phyloP scores from a whole-genome alignment of 1,139 yeast species.

The Candida frijolesensis region DNA sequence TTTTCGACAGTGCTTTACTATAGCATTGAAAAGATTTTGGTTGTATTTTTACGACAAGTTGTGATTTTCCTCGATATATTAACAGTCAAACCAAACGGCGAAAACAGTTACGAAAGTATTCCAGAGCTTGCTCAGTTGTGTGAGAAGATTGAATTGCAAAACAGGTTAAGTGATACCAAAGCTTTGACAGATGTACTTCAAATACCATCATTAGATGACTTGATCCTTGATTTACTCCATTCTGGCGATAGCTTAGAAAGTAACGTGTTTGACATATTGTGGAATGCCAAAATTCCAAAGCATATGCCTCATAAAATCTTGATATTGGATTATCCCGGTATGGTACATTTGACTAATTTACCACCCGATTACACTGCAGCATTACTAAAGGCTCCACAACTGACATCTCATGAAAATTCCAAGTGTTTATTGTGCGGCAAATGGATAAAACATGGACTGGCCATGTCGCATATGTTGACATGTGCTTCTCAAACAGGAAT shows the following conservation, averaged over 20 bases:
- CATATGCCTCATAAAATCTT: conserved; percentile 26
- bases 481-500: conserved; percentile 38
- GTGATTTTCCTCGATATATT: conserved; percentile 37
- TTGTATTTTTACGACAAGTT: conserved; percentile 42
- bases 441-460: conserved; percentile 20
- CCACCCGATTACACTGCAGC: conserved; percentile 36
- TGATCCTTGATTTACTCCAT: conserved; percentile 18
- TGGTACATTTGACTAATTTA: conserved; percentile 39
- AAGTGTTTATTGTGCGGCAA: conserved; percentile 39
- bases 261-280: conserved; percentile 26
- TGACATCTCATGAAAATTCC: conserved; percentile 25
- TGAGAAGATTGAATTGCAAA: conserved; percentile 5
- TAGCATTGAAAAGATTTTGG: conserved; percentile 31
- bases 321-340: conserved; percentile 40
- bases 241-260: conserved; percentile 24
- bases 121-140: conserved; percentile 21
- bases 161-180: conserved; percentile 10
- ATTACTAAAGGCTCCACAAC: conserved; percentile 27
- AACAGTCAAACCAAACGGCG: conserved; percentile 29
- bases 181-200: conserved; percentile 24
- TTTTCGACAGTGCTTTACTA: conserved; percentile 21
- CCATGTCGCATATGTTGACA: conserved; percentile 25
- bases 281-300: conserved; percentile 30
- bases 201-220: conserved; percentile 23
- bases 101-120: conserved; percentile 24